Conservation (phyloP, 2,329 filamentous ascomycete genomes). For the Macrophomina tecta region DNA sequence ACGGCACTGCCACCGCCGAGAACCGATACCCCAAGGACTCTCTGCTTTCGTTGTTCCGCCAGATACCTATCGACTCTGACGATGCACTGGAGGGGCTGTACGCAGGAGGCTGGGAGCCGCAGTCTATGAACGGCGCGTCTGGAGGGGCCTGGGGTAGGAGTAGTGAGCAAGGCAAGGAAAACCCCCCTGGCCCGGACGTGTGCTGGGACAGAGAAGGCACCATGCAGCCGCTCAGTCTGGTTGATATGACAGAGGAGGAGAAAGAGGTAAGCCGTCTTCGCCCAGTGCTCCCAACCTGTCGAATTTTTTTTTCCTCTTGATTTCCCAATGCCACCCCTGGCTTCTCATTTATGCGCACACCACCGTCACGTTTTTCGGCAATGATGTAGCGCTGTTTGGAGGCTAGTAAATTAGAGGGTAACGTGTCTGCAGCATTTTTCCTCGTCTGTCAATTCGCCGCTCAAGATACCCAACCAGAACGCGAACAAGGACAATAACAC, state of each 20-base stretch:
- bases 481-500: slow-evolving; percentile 65
- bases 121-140: slow-evolving; percentile 67
- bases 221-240: slow-evolving; percentile 73
- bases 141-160: slow-evolving; percentile 74
- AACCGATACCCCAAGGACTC: slow-evolving; percentile 79
- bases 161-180: slow-evolving; percentile 71
- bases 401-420: slow-evolving; percentile 29
- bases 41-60: slow-evolving; percentile 74
- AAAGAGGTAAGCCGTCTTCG: slow-evolving; percentile 59
- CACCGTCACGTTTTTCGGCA: neutral
- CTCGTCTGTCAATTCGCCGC: slow-evolving; percentile 87
- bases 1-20: slow-evolving; percentile 58
- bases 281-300: too few relatives aligned
- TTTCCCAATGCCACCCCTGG: neutral
- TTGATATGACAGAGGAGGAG: slow-evolving; percentile 73
- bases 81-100: slow-evolving; percentile 72
- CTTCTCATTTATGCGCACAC: neutral
- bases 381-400: slow-evolving; percentile 30
- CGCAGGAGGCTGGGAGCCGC: slow-evolving; percentile 79
- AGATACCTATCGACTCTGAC: slow-evolving; percentile 59
- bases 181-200: slow-evolving; percentile 81
- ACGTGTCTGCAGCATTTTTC: slow-evolving; percentile 69
- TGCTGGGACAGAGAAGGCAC: slow-evolving; percentile 84
- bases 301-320: neutral
- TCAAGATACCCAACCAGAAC: slow-evolving; percentile 80